Base-by-base conservation (phyloP, 208 protist genomes). In the Vickermania ingenoplastis region DNA sequence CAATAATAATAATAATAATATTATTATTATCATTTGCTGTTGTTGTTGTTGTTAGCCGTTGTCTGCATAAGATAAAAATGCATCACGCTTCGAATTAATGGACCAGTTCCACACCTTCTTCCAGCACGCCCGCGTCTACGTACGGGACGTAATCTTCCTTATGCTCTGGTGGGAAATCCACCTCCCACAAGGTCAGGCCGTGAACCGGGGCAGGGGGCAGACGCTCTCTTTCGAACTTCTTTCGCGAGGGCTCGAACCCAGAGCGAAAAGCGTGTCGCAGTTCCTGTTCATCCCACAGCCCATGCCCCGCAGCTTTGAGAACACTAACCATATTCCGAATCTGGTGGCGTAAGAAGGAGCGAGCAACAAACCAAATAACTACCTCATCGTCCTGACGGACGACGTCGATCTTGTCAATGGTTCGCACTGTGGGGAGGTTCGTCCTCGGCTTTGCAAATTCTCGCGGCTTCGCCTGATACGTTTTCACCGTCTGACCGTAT, bases 341-440 rank as follows among this genome's bases (percentile, higher is more conserved):
- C 61, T 94, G 88, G 57, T 92, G 84, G 11, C 88, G 76, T 30
- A 94, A 65, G 50, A 94, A 94, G 4, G 82, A 91, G 51, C 79
- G 59, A 22, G 83, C 88, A 1, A 91, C 78, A 65, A 89, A 92
- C 85, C 89, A 95, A 21, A 95, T 71, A 0, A 92, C 63, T 2
- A 95, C 77, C 55, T 95, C 89, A 53, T 95, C 89, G 13, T 92
- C 89, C 55, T 95, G 89, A 21, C 89, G 82, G 55, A 89, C 74
- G 2, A 95, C 81, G 45, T 87, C 70, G 5, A 95, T 71, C 25
- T 71, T 71, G 49, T 95, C 89, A 52, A 95, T 69, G 14, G 82
- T 90, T 36, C 89, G 82, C 4, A 92, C 62, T 1, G 89, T 92
- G 13, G 83, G 81, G n/a, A 93, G 64, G 57, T 93, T 90, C 0